Percentiles rank a stretch among this genome's conserved stretches.
Conservation (phyloP, 768 basidiomycete species). For the Guyanaporus albipodus region DNA sequence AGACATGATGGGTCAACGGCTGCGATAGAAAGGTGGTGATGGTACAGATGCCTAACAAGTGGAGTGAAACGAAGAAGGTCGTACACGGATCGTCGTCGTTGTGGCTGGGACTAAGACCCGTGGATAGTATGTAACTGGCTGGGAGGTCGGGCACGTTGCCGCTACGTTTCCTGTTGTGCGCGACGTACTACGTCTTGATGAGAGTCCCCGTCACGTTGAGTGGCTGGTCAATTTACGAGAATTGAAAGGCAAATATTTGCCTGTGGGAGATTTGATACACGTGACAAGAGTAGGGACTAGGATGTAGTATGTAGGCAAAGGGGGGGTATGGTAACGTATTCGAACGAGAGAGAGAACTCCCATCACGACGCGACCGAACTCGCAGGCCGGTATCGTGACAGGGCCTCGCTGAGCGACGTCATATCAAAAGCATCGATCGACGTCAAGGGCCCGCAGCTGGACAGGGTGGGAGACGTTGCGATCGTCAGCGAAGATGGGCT, state of each 20-base stretch:
- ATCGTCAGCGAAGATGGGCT: conserved; percentile 11
- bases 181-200: conserved; percentile 2
- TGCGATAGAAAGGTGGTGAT: conserved; percentile 7
- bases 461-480: conserved; percentile 6
- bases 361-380: conserved; percentile 9
- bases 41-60: neutral
- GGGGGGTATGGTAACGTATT: no score
- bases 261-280: conserved; percentile 13
- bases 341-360: no score
- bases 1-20: conserved; percentile 29
- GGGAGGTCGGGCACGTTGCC: conserved; percentile 24
- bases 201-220: no score
- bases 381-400: conserved; percentile 25
- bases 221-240: neutral
- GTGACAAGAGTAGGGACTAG: conserved; percentile 3
- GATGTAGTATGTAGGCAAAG: conserved; percentile 10
- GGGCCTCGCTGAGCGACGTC: conserved; percentile 21
- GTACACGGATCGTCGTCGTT: conserved; percentile 4
- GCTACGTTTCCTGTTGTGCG: neutral
- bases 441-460: conserved; percentile 2
- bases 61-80: neutral
- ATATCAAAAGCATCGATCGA: conserved; percentile 23
- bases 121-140: no score
- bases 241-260: no score
- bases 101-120: neutral